phyloP scores from a whole-genome alignment of 495 filamentous ascomycete species.

The Xylaria palmicola region DNA sequence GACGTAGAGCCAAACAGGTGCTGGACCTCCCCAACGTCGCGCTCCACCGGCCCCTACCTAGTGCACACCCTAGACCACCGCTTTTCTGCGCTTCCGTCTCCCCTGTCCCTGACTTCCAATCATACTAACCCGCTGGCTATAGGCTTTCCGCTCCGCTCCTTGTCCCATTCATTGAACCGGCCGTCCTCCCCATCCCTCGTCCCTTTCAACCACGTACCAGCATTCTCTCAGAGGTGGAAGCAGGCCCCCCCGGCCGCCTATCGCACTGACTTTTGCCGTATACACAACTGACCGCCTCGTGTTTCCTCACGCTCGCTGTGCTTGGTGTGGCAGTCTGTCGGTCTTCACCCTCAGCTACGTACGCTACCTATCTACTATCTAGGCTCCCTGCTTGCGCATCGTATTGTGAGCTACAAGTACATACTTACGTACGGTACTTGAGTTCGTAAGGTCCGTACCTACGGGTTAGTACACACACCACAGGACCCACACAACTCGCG shows the following conservation, averaged over 20 bases:
- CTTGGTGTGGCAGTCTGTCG: too few species aligned
- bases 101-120: constrained; percentile 16
- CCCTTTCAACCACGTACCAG: background rate
- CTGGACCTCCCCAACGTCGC: constrained; percentile 13
- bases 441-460: too few species aligned
- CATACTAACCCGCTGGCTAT: background rate
- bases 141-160: background rate
- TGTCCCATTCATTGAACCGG: background rate
- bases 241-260: background rate
- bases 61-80: constrained; percentile 13
- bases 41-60: constrained; percentile 13
- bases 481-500: too few species aligned
- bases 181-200: background rate
- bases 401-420: background rate
- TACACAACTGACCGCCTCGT: constrained; percentile 31
- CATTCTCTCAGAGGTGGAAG: background rate
- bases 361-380: too few species aligned
- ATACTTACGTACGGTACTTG: too few species aligned
- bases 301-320: constrained; percentile 18
- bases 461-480: too few species aligned
- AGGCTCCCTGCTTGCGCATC: too few species aligned
- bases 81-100: constrained; percentile 18
- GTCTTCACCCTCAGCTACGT: too few species aligned
- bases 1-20: constrained; percentile 14
- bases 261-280: background rate